A percentile compares a stretch with the other conserved stretches of the same genome.
These are phyloP conservation scores for Juglanconis sp. DNA, from an alignment of 2,329 filamentous ascomycete species.

Conservation along the genomic window DNA sequence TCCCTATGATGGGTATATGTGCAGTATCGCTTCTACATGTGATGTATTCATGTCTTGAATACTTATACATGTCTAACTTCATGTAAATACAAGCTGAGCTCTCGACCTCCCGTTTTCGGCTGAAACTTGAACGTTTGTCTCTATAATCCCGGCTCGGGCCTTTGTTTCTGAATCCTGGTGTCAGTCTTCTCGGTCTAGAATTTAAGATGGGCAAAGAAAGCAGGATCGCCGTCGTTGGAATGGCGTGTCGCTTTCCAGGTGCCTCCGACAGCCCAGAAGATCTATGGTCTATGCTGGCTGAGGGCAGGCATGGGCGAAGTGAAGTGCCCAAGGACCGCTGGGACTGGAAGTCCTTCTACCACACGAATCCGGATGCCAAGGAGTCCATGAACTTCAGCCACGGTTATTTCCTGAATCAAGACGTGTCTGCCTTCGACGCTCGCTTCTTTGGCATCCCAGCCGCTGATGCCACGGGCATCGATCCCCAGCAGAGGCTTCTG, in stretches of 20 bases:
- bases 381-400: constrained; percentile 25
- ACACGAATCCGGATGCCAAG: constrained; percentile 25
- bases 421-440: constrained; percentile 14
- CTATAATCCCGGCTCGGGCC: too few relatives aligned
- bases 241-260: constrained; percentile 36
- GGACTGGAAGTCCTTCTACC: constrained; percentile 23
- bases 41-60: too few relatives aligned
- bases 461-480: constrained; percentile 19
- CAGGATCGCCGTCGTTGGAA: constrained; percentile 30
- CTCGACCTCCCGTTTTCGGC: too few relatives aligned
- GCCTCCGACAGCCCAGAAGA: constrained; percentile 29
- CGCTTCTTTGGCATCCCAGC: constrained; percentile 26
- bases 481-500: constrained; percentile 8
- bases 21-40: too few relatives aligned
- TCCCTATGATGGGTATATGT: too few relatives aligned
- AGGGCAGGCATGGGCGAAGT: constrained; percentile 18
- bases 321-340: constrained; percentile 24
- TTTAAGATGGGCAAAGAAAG: too few relatives aligned
- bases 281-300: constrained; percentile 33
- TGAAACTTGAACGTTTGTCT: too few relatives aligned
- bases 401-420: constrained; percentile 16
- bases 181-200: too few relatives aligned
- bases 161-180: too few relatives aligned
- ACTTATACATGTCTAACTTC: too few relatives aligned
- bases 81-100: too few relatives aligned